Base-by-base conservation (phyloP, 2,329 filamentous ascomycete genomes). In the Reticulascus tulasneorum region DNA sequence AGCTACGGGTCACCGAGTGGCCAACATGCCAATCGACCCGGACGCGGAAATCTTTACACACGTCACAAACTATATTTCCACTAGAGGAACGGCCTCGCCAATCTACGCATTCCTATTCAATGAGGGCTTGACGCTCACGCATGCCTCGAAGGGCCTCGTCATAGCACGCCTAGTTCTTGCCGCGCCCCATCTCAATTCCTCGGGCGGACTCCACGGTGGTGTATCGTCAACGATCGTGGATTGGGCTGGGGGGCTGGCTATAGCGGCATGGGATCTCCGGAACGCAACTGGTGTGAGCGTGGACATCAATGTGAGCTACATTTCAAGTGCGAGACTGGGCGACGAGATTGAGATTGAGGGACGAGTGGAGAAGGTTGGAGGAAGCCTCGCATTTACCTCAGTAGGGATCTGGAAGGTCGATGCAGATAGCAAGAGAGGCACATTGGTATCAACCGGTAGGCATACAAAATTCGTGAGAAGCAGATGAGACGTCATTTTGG, bases 301-400 rank as follows among this genome's bases (percentile, higher is more conserved):
- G 23, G 84, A 89, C 56, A 87, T 89, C 54, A 83, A 88, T 59
- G 72, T 86, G 43, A 79, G 75, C 33, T 89, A 86, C 49, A 65
- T 84, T 36, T 73, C 73, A 23, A 74, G 75, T 4, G 84, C 83
- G 2, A 67, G 66, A 29, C 66, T 73, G 18, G 83, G 80, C 11
- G 84, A 88, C 40, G 69, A 67, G 47, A 66, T 89, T 22, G 81
- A 86, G 64, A 77, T 88, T 36, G 75, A 82, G 52, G 77, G 79
- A 15, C 71, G 63, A 41, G 78, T 79, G 6, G 76, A 82, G 44
- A 81, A 77, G 46, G 77, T 86, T 3, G 84, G 84, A 1, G 73
- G 75, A 7, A 79, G 71, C 24, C 52, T 89, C 52, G 84, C 78
- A 0, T 88, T 84, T 54, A 43, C 42, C 13, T 29, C 37, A n/a